Conservation (phyloP, 2,329 filamentous ascomycete genomes). For the Alternaria arbusti region DNA sequence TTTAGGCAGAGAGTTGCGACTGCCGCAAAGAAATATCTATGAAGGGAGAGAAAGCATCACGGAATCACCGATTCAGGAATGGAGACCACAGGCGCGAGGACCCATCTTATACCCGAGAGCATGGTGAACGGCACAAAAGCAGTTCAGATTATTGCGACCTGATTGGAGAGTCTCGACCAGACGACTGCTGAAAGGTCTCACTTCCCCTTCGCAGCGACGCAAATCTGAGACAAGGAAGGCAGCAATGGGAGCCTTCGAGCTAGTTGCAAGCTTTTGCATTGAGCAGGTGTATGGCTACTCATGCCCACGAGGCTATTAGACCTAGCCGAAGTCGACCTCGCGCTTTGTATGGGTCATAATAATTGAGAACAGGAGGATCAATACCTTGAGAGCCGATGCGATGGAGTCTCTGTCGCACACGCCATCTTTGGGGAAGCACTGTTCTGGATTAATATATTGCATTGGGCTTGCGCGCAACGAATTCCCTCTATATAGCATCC, state of each 20-base stretch:
- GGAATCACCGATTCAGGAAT: neutral
- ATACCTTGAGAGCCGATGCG: neutral
- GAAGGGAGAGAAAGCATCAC: neutral
- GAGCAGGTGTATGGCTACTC: neutral
- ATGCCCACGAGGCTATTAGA: neutral
- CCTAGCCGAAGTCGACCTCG: neutral
- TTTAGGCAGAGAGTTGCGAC: constrained; percentile 83
- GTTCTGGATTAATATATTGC: neutral
- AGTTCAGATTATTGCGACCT: neutral
- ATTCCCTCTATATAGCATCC: neutral
- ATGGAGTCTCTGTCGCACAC: neutral
- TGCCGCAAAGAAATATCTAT: constrained; percentile 92
- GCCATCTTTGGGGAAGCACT: neutral
- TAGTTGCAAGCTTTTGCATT: neutral
- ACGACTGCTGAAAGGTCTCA: neutral
- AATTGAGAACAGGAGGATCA: neutral
- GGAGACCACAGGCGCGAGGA: neutral
- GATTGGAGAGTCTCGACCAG: too few relatives aligned
- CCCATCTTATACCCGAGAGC: neutral
- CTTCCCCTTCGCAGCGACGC: neutral
- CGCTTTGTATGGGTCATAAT: neutral
- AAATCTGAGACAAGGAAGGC: neutral
- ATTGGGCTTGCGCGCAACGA: neutral
- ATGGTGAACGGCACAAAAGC: neutral
- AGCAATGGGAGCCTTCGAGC: neutral